Base-by-base conservation (phyloP, 2,329 filamentous ascomycete species). In the Macrophomina phaseolina region DNA sequence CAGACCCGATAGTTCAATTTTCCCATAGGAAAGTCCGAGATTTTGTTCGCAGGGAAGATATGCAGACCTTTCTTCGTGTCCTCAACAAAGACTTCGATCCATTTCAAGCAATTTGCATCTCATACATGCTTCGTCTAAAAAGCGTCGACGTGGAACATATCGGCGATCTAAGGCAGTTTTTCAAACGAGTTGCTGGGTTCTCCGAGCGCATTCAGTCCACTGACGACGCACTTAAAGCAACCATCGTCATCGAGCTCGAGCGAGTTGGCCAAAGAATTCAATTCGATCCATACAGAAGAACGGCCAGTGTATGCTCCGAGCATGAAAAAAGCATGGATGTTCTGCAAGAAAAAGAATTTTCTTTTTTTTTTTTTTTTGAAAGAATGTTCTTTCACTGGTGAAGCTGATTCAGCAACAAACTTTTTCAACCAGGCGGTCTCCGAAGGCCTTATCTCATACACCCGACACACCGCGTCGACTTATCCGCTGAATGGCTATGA, bases 21-120 rank as follows among this genome's bases (percentile, higher is more conserved):
- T 12, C 69, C 8, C 69, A 72, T 46, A 63, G 68, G 4, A 71
- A 67, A 12, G 70, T 66, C 1, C 42, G 56, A 38, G 68, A 72
- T 42, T 72, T 69, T 46, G 28, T 61, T 30, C 16, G 16, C 16
- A 28, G 16, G 6, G 7, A 11, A 14, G 6, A 46, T 23, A 34
- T 55, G 4, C 14, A 42, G 9, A 7, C 18, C 9, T 16, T 30
- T 14, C 5, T 64, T 16, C 5, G 23, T 2, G 1, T 18, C n/a
- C 8, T 42, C 11, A 34, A 64, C 6, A 14, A n/a, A 6, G 28
- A 4, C 16, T 42, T 40, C 14, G 49, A 53, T 12, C 32, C 48
- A 4, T 11, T 40, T 7, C 23, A 18, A 18, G 48, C 48, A 3
- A 51, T 64, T 9, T 14, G 61, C 32, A 30, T 36, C 3, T n/a